Evolutionary conservation across 148 eudicot species (phyloP).

Genomic region (Amaranthus palmeri): DNA sequence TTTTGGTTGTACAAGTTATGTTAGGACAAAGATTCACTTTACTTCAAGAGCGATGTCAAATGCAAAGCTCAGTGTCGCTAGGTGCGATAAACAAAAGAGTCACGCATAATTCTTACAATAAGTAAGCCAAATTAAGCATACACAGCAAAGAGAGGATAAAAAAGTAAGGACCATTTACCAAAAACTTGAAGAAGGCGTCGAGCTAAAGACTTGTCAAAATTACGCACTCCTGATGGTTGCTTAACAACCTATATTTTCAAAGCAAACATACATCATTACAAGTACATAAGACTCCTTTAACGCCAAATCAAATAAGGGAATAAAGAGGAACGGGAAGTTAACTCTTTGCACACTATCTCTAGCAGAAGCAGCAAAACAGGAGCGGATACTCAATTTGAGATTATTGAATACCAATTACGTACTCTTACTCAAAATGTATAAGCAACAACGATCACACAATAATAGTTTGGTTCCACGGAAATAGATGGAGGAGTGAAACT

Average conservation of each 20-base stretch:
- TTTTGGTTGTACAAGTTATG: too few relatives aligned
- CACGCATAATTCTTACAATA: neutral
- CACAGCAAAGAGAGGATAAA: neutral
- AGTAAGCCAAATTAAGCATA: neutral
- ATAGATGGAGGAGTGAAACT: too few relatives aligned
- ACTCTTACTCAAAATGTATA: neutral
- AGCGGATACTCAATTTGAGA: neutral
- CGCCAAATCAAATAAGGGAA: neutral
- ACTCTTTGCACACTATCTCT: neutral
- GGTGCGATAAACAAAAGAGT: too few relatives aligned
- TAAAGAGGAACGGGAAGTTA: neutral
- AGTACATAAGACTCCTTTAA: neutral
- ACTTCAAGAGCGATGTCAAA: too few relatives aligned
- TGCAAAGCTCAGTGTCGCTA: too few relatives aligned
- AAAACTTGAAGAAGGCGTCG: constrained; percentile 79
- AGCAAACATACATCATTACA: constrained; percentile 10
- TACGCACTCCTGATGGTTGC: constrained; percentile 58
- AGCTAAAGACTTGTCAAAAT: constrained; percentile 52
- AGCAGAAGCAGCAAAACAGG: neutral
- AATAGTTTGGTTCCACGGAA: too few relatives aligned
- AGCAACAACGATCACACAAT: neutral
- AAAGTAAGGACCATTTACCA: constrained; percentile 42
- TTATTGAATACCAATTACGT: neutral
- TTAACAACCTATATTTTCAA: constrained; percentile 43
- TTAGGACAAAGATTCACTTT: too few relatives aligned